Evolutionary conservation across 257 asterid genomes (phyloP).

Genomic region (Osmanthus fragrans): DNA sequence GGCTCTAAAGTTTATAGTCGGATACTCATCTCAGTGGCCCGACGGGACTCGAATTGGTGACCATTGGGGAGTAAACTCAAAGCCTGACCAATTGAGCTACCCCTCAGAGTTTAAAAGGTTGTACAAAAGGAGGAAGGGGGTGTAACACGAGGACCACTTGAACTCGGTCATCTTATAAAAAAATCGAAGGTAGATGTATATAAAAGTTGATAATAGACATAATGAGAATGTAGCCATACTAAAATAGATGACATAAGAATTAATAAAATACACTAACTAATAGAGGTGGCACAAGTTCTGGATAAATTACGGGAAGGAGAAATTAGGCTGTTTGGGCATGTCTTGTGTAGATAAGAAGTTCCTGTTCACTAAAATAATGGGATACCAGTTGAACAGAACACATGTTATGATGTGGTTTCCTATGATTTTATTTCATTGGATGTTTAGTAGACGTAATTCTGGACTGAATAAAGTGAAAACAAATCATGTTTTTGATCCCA

Average conservation of each 20-base stretch:
- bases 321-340: background rate
- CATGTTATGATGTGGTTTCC: background rate
- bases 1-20: no score
- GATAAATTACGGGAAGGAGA: background rate
- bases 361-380: background rate
- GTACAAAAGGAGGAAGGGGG: no score
- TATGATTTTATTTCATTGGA: background rate
- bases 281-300: background rate
- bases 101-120: no score
- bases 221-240: background rate
- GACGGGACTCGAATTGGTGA: no score
- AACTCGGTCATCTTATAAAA: background rate
- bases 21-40: no score
- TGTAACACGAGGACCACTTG: no score
- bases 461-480: background rate
- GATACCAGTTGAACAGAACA: background rate
- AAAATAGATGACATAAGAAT: background rate
- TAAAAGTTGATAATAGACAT: background rate
- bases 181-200: background rate
- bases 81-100: no score
- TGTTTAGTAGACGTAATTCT: background rate
- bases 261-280: background rate
- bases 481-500: background rate
- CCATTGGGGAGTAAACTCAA: no score
- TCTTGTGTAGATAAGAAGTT: background rate